Conservation (phyloP, 495 filamentous ascomycete genomes). For the Bathelium albidoporum region DNA sequence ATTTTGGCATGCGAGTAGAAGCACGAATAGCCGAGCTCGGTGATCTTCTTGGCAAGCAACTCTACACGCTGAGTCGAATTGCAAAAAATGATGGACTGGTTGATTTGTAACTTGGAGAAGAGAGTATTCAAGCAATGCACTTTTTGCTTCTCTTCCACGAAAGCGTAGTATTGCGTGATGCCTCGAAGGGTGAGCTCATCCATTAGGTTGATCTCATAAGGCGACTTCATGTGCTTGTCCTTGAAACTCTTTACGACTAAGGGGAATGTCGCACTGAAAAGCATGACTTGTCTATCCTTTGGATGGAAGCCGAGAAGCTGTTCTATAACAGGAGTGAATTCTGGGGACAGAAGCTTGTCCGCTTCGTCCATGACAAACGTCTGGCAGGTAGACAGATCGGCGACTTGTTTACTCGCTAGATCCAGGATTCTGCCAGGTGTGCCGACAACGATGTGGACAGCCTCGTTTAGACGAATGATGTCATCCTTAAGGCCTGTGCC, state of each 20-base stretch:
- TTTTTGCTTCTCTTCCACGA: slow-evolving; percentile 98
- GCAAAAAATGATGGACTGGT: slow-evolving; percentile 99
- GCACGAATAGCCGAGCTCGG: slow-evolving; percentile 96
- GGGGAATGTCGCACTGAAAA: slow-evolving; percentile 96
- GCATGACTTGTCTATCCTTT: slow-evolving; percentile 95
- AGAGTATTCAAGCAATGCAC: slow-evolving; percentile 98
- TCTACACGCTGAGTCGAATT: slow-evolving; percentile 98
- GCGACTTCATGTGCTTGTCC: slow-evolving; percentile 91
- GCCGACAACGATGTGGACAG: slow-evolving; percentile 95
- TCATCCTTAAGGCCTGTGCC: slow-evolving; percentile 92
- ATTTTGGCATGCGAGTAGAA: slow-evolving; percentile 99
- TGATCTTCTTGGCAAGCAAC: slow-evolving; percentile 96
- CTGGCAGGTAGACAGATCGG: slow-evolving; percentile 89
- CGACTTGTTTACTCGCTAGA: slow-evolving; percentile 85
- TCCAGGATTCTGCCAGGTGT: slow-evolving; percentile 94
- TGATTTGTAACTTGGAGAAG: slow-evolving; percentile 98
- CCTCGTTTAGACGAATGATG: slow-evolving; percentile 85
- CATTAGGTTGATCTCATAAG: slow-evolving; percentile 99
- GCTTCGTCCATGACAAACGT: slow-evolving; percentile 99
- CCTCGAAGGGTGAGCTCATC: slow-evolving; percentile 96
- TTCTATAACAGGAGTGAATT: slow-evolving; percentile 96
- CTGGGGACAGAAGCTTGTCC: slow-evolving; percentile 89
- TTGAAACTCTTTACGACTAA: slow-evolving; percentile 94
- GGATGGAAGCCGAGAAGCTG: slow-evolving; percentile 87
- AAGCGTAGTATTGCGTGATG: slow-evolving; percentile 98